phyloP scores from a whole-genome alignment of 371 early-diverging fungal genomes.

The Zychaea mexicana region DNA sequence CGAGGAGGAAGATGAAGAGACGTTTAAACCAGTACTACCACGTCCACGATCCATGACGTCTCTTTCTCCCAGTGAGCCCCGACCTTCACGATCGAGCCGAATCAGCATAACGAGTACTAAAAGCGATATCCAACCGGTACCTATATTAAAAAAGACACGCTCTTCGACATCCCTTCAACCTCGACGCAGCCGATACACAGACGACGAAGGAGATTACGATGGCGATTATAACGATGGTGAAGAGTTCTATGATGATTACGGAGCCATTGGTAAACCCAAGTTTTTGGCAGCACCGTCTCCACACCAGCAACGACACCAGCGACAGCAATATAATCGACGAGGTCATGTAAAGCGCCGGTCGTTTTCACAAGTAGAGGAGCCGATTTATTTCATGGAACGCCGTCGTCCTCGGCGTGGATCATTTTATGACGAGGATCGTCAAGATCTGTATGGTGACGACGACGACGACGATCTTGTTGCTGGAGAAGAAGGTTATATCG shows the following conservation, averaged over 20 bases:
- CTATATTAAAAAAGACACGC: conserved; percentile 8
- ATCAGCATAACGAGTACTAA: not conserved
- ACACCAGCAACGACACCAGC: not conserved
- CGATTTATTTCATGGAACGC: not conserved
- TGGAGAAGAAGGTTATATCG: not conserved
- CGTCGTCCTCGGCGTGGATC: not conserved
- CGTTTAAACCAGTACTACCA: not conserved
- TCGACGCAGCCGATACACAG: not conserved
- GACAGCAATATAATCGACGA: not conserved
- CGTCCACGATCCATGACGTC: conserved; percentile 2
- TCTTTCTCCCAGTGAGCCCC: not conserved
- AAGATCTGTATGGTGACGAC: not conserved
- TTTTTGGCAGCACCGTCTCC: not conserved
- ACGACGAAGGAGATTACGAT: not conserved
- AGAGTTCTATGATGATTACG: not conserved
- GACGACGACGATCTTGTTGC: not conserved
- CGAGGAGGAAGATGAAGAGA: not conserved
- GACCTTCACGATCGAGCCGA: not conserved
- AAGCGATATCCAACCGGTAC: not conserved
- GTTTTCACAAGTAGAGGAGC: conserved; percentile 1
- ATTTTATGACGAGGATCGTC: not conserved
- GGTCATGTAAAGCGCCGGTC: not conserved
- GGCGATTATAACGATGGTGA: not conserved
- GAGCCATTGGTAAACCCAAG: not conserved
- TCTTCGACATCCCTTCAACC: conserved; percentile 5